phyloP scores from a whole-genome alignment of 805 yeast species.

The Isabelozyma rhagii region DNA sequence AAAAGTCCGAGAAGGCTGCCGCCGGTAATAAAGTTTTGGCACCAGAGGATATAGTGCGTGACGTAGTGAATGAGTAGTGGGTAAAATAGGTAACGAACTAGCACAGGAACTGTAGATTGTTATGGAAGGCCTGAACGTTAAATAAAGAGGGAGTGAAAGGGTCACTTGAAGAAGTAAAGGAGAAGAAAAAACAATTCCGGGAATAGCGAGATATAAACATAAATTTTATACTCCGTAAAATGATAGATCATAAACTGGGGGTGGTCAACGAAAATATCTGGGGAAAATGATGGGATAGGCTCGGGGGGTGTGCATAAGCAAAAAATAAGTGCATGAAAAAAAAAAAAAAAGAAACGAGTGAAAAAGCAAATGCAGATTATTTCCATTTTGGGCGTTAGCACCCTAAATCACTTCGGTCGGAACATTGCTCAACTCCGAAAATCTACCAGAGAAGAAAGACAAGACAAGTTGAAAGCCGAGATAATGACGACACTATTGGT shows the following conservation, averaged over 20 bases:
- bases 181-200: neutral
- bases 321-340: neutral
- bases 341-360: neutral
- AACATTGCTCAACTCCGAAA: neutral
- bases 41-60: too few species aligned
- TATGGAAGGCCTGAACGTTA: too few species aligned
- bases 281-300: neutral
- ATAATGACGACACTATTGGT: constrained; percentile 39
- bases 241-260: neutral
- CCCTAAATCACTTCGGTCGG: neutral
- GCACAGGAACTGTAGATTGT: too few species aligned
- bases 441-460: neutral
- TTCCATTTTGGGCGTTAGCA: neutral
- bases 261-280: neutral
- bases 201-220: neutral
- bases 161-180: too few species aligned
- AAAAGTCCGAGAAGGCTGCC: too few species aligned
- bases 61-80: too few species aligned
- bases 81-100: too few species aligned
- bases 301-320: neutral
- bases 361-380: neutral
- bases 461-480: neutral
- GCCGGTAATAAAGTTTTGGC: too few species aligned
- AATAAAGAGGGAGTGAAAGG: too few species aligned
- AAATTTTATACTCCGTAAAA: neutral